Evolutionary conservation across 2,329 filamentous ascomycete genomes (phyloP).

Genomic region (Talaromyces sp.): DNA sequence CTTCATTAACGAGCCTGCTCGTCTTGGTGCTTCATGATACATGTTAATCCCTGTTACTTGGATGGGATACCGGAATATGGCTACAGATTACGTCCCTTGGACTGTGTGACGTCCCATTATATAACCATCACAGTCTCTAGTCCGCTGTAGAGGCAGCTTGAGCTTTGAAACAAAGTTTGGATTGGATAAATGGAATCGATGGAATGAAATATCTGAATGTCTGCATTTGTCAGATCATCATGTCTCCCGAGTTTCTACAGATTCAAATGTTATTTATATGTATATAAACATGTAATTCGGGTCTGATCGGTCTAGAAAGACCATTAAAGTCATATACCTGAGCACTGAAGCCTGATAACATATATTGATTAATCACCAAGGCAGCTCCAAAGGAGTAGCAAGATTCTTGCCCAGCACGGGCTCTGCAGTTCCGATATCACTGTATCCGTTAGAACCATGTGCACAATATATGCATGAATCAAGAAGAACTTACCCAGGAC

Average conservation of each 20-base stretch:
- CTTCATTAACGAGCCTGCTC: not conserved
- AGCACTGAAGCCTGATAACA: too few species aligned
- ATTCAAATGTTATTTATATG: not conserved
- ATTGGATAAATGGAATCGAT: not conserved
- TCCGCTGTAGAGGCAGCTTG: not conserved
- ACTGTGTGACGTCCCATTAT: not conserved
- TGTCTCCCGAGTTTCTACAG: not conserved
- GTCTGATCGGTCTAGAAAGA: too few species aligned
- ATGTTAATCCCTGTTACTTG: not conserved
- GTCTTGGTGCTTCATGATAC: not conserved
- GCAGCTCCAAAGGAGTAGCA: constrained; percentile 60
- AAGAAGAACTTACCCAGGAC: constrained; percentile 50
- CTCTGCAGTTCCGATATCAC: constrained; percentile 66
- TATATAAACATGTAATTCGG: too few species aligned
- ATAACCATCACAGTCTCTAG: not conserved
- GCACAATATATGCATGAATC: not conserved
- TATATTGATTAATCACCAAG: constrained; percentile 47
- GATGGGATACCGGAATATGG: not conserved
- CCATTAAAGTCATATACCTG: too few species aligned
- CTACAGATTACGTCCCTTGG: not conserved
- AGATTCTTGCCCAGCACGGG: constrained; percentile 57
- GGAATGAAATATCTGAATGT: not conserved
- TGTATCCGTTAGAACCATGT: constrained; percentile 24
- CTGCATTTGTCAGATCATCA: not conserved
- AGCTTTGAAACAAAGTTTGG: not conserved